A percentile compares a stretch with the other conserved stretches of the same genome.
Conservation (phyloP, 768 basidiomycete species). For the Xerocomus spinulosus region DNA sequence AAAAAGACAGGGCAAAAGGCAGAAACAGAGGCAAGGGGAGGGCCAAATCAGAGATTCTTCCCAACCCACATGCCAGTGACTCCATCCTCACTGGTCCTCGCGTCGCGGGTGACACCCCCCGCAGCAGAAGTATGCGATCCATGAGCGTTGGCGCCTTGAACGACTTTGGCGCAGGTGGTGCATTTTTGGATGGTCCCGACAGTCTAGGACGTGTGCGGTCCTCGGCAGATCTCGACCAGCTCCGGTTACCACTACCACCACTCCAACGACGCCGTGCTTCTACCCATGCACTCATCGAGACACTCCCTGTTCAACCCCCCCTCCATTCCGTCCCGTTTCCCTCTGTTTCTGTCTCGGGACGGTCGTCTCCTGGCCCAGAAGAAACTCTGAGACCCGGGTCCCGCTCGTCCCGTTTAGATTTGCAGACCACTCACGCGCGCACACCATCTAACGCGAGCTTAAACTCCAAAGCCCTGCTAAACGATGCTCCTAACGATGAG, state of each 20-base stretch:
- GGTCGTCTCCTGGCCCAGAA: conserved; percentile 46
- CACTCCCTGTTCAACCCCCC: conserved; percentile 35
- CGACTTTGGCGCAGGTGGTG: conserved; percentile 45
- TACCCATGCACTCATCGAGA: conserved; percentile 45
- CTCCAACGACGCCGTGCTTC: conserved; percentile 48
- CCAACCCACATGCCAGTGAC: conserved; percentile 40
- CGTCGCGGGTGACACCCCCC: conserved; percentile 37
- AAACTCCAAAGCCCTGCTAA: conserved; percentile 43
- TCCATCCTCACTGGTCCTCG: conserved; percentile 41
- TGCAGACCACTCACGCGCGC: conserved; percentile 36
- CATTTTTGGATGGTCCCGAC: conserved; percentile 38
- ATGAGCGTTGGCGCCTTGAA: conserved; percentile 65
- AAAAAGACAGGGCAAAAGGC: conserved; percentile 53
- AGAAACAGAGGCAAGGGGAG: conserved; percentile 39
- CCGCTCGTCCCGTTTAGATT: conserved; percentile 32
- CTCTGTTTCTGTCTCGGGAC: conserved; percentile 41
- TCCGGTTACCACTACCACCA: conserved; percentile 38
- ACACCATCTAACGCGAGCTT: conserved; percentile 50
- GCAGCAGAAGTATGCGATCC: conserved; percentile 49
- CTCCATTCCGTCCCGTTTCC: conserved; percentile 64
- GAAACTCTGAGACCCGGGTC: conserved; percentile 34
- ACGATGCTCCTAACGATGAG: conserved; percentile 33
- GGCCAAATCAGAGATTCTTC: conserved; percentile 36
- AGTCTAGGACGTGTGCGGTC: conserved; percentile 49
- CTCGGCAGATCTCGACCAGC: conserved; percentile 50